Base-by-base conservation (phyloP, 2,329 filamentous ascomycete genomes). In the Claviceps pusilla region DNA sequence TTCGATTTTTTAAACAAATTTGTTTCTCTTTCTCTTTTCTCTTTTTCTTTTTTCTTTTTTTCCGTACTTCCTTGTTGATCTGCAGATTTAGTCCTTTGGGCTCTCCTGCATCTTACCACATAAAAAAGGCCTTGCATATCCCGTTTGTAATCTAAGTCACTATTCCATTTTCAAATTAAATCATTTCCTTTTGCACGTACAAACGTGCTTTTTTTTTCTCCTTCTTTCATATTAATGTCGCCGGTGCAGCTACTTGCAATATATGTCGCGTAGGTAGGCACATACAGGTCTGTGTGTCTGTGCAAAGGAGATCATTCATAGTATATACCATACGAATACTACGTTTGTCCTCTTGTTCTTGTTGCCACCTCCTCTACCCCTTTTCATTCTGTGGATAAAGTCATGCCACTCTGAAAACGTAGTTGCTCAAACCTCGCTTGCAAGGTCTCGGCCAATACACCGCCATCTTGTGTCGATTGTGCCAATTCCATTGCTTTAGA, bases 401-500 rank as follows among this genome's bases (percentile, higher is more conserved):
- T 33, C 11, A 19, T 7, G 12, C 24, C 4, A 35, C 14, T 1
- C 12, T 48, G 19, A 33, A 48, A 47, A 31, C 24, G 35, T 57
- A 80, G 59, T 51, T 67, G 70, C 14, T 68, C 64, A 55, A 75
- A 73, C 55, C 71, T 74, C 4, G 68, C 67, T 29, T 73, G 71
- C 47, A 83, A 63, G 10, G 68, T 58, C 48, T 59, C 62, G 54
- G 73, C 71, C 57, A 82, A 61, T 4, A 65, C 62, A 1, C 75
- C 76, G 0, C 66, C 74, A 58, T 87, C 84, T 4, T 73, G 69
- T 47, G 77, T 71, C 60, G 77, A 77, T 49, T 76, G 74, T 1
- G 84, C 82, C 51, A 89, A 62, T 12, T 73, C 75, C 53, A 87
- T 71, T 4, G 84, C 81, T 60, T 78, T 76, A 7, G 77, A 72